Base-by-base conservation (phyloP, 2,329 filamentous ascomycete genomes). In the Exophiala sideris region DNA sequence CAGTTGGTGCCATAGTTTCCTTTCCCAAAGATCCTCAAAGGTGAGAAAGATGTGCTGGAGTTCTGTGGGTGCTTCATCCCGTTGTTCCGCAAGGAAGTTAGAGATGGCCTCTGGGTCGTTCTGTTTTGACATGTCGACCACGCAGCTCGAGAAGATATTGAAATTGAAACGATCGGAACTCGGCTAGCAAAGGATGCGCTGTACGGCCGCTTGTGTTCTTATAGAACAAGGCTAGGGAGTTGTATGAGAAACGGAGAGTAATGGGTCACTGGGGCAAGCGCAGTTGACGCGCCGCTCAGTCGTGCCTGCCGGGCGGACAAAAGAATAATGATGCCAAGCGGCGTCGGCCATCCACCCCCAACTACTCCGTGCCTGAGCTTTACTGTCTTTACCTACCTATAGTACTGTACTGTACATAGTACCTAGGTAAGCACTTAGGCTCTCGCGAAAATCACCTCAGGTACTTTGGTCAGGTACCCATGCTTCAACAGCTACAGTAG, bases 1-100 rank as follows among this genome's bases (percentile, higher is more conserved):
- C 64, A 99, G 87, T 76, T 99, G 91, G 78, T 99, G 94, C 94
- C 94, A 99, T 75, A 99, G 82, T 77, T 96, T 96, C 67, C 92
- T 86, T 79, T 99, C 94, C 94, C 94, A 99, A 69, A 85, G 89
- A 71, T 95, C 91, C 78, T 99, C 94, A 63, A 99, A 96, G 66
- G 87, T 84, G 66, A 99, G 82, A 72, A 96, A 89, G 67, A 89
- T 84, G 67, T 87, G 82, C 75, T 96, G 91, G 49, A 95, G 83
- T 71, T 95, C 88, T 64, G 91, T 88, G 48, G 91, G 88, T 67
- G 91, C 89, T 70, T 85, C 79, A 69, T 96, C 90, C 70, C 91
- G 88, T 82, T 95, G 89, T 65, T 95, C 87, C 58, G 85, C 84
- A 62, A 99, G 87, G 76, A 97, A 95, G 72, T 95, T 89, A 70